Conservation (phyloP, 2,329 filamentous ascomycete species). For the Neoarthrinium moseri region DNA sequence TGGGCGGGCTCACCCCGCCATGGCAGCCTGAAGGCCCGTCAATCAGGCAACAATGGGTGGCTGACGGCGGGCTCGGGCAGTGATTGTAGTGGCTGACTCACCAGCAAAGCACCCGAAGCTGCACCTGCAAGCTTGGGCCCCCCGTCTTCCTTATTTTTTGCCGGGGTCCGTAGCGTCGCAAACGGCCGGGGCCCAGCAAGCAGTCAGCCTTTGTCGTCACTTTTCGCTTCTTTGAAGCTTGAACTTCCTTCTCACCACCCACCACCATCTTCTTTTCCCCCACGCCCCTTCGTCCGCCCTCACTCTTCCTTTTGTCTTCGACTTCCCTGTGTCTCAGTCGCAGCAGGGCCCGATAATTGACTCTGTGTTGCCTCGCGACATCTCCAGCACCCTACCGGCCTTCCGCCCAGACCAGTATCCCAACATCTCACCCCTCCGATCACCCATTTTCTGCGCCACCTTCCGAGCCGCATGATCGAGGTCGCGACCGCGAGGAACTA, state of each 20-base stretch:
- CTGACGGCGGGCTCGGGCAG: not conserved
- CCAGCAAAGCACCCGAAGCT: not conserved
- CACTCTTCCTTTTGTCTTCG: not conserved
- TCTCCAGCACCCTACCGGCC: too few relatives aligned
- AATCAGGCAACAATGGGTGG: constrained; percentile 5
- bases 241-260: not conserved
- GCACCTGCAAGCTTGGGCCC: constrained; percentile 4
- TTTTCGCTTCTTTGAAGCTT: constrained; percentile 1
- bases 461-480: too few relatives aligned
- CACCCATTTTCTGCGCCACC: too few relatives aligned
- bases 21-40: not conserved
- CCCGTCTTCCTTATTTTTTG: not conserved
- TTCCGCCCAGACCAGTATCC: too few relatives aligned
- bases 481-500: too few relatives aligned
- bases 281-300: not conserved
- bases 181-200: not conserved
- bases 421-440: too few relatives aligned
- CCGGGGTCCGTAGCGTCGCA: not conserved
- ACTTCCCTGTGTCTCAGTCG: not conserved
- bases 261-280: not conserved
- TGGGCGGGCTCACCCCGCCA: not conserved
- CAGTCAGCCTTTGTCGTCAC: constrained; percentile 10
- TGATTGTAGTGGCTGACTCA: constrained; percentile 3
- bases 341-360: too few relatives aligned
- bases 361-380: too few relatives aligned